phyloP scores from a whole-genome alignment of 768 basidiomycete genomes.

The Clitopilus passeckerianus region DNA sequence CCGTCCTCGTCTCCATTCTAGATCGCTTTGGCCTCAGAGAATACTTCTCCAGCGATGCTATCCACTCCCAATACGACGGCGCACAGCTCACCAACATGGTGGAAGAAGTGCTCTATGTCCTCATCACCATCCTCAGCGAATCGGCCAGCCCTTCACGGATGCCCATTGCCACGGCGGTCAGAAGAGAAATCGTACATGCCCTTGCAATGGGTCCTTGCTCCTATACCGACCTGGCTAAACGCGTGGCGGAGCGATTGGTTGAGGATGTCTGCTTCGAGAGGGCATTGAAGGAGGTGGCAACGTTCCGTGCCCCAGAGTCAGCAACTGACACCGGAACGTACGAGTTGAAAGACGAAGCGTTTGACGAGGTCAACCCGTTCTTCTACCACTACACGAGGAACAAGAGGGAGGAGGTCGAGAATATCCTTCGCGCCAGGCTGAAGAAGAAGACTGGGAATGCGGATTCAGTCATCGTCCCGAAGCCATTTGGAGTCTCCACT shows the following conservation, averaged over 20 bases:
- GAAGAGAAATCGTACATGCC: slow-evolving; percentile 86
- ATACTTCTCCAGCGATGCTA: slow-evolving; percentile 72
- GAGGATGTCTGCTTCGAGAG: slow-evolving; percentile 82
- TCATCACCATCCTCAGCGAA: slow-evolving; percentile 86
- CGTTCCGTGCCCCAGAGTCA: slow-evolving; percentile 76
- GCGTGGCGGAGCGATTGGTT: slow-evolving; percentile 83
- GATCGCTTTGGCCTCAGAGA: slow-evolving; percentile 81
- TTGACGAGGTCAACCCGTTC: slow-evolving; percentile 90
- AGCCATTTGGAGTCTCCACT: slow-evolving; percentile 52
- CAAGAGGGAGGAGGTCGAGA: slow-evolving; percentile 88
- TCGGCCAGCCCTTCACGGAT: slow-evolving; percentile 68
- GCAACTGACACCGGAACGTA: slow-evolving; percentile 82
- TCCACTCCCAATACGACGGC: slow-evolving; percentile 60
- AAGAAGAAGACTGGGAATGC: slow-evolving; percentile 58
- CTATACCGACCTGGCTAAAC: slow-evolving; percentile 88
- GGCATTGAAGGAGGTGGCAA: slow-evolving; percentile 73
- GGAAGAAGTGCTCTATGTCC: slow-evolving; percentile 84
- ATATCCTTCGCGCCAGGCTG: slow-evolving; percentile 58
- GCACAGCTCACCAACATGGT: slow-evolving; percentile 78
- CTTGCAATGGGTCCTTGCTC: slow-evolving; percentile 84
- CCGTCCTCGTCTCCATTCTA: slow-evolving; percentile 79
- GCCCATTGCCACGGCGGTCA: slow-evolving; percentile 57
- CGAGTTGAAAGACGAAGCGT: slow-evolving; percentile 77
- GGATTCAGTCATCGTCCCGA: slow-evolving; percentile 76
- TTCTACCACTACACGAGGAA: slow-evolving; percentile 96